These are phyloP conservation scores for Neospora caninum DNA, from an alignment of 169 alveolate species.

Conservation along the genomic window DNA sequence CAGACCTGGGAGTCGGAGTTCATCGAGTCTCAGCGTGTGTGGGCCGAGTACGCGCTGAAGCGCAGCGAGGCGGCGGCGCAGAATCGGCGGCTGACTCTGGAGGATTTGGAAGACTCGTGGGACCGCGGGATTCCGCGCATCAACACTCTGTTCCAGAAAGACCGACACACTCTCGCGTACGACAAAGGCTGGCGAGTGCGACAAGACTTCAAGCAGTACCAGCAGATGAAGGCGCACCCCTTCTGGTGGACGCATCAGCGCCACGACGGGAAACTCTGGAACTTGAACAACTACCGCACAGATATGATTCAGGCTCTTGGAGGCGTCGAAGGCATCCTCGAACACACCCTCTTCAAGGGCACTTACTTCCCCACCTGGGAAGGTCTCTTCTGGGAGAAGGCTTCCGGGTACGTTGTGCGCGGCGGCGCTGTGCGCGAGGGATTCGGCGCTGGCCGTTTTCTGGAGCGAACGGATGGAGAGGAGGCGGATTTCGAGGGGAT, in stretches of 20 bases:
- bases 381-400: slow-evolving; percentile 99
- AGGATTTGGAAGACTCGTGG: slow-evolving; percentile 99
- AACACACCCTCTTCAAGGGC: slow-evolving; percentile 99
- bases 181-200: slow-evolving; percentile 99
- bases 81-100: slow-evolving; percentile 97
- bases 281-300: slow-evolving; percentile 98
- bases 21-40: slow-evolving; percentile 98
- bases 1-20: slow-evolving; percentile 99
- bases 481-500: neutral
- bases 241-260: slow-evolving; percentile 99
- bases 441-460: neutral
- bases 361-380: slow-evolving; percentile 99
- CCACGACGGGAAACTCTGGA: slow-evolving; percentile 99
- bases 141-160: slow-evolving; percentile 99
- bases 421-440: neutral
- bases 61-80: slow-evolving; percentile 98
- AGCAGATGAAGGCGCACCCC: slow-evolving; percentile 96
- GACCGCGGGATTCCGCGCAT: slow-evolving; percentile 99
- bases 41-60: slow-evolving; percentile 99
- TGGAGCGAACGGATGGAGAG: neutral
- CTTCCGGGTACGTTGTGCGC: slow-evolving; percentile 85
- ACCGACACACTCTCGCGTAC: slow-evolving; percentile 99
- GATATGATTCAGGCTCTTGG: slow-evolving; percentile 99
- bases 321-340: slow-evolving; percentile 99
- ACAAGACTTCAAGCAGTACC: slow-evolving; percentile 97